phyloP scores from a whole-genome alignment of 495 filamentous ascomycete species.

The Aspergillus nidulans region DNA sequence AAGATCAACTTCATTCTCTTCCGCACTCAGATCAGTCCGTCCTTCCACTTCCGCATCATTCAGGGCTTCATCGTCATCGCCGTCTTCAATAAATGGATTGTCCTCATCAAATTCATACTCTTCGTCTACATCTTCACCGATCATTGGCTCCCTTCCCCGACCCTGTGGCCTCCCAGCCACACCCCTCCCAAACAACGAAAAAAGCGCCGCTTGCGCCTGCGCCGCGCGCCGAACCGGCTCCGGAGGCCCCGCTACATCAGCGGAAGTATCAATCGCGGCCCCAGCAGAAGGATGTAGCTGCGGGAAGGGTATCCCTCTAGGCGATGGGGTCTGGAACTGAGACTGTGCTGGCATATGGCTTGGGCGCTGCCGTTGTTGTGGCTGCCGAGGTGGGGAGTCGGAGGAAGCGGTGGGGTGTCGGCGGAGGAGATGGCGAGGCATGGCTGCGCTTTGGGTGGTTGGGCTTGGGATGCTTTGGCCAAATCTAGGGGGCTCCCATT shows the following conservation, averaged over 20 bases:
- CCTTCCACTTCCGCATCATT: slow-evolving; percentile 1
- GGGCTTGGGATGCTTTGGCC: not conserved
- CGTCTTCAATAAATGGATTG: slow-evolving; percentile 11
- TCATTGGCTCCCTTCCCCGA: slow-evolving; percentile 9
- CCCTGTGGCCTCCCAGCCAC: slow-evolving; percentile 17
- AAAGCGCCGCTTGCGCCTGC: slow-evolving; percentile 25
- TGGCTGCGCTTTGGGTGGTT: slow-evolving; percentile 1
- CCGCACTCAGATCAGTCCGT: slow-evolving; percentile 11
- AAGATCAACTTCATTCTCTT: slow-evolving; percentile 20
- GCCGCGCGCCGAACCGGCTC: slow-evolving; percentile 14
- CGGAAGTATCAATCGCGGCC: slow-evolving; percentile 21
- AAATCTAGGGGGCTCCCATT: not conserved
- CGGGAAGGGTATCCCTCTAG: slow-evolving; percentile 29
- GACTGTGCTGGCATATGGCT: slow-evolving; percentile 13
- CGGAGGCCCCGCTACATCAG: not conserved
- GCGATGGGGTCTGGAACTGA: slow-evolving; percentile 39
- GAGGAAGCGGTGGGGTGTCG: slow-evolving; percentile 16
- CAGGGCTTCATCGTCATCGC: slow-evolving; percentile 16
- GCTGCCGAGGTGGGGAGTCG: slow-evolving; percentile 12
- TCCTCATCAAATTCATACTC: slow-evolving; percentile 16
- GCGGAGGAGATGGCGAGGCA: slow-evolving; percentile 27
- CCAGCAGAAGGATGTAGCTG: slow-evolving; percentile 33
- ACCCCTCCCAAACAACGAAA: slow-evolving; percentile 34
- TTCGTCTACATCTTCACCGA: slow-evolving; percentile 7
- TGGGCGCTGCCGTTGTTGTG: slow-evolving; percentile 6